Evolutionary conservation across 805 yeast genomes (phyloP).

Genomic region (Kuraishia capsulata): DNA sequence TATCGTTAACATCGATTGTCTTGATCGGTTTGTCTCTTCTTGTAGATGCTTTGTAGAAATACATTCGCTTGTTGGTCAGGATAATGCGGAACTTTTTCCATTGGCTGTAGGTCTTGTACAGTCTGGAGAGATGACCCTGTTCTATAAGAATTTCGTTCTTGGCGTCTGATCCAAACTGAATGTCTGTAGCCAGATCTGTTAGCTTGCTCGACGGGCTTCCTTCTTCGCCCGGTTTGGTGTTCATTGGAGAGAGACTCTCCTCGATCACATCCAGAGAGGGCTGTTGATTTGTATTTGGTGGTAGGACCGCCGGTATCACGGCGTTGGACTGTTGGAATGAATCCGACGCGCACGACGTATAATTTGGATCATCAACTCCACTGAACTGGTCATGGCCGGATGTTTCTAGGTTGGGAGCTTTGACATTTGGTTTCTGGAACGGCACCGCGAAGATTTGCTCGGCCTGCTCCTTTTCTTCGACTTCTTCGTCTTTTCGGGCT

Average conservation of each 20-base stretch:
- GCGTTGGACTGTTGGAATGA: no score
- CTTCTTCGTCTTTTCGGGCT: not conserved
- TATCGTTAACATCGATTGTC: conserved; percentile 22
- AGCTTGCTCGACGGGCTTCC: no score
- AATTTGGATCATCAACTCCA: conserved; percentile 7
- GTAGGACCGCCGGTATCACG: not conserved
- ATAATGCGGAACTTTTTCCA: conserved; percentile 37
- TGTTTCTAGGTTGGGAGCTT: conserved; percentile 2
- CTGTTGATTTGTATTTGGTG: no score
- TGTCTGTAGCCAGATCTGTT: no score
- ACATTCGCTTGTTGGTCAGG: conserved; percentile 29
- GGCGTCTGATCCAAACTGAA: conserved; percentile 4
- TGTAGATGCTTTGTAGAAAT: conserved; percentile 26
- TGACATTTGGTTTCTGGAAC: not conserved
- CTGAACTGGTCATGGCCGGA: conserved; percentile 8
- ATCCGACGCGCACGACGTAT: conserved; percentile 6
- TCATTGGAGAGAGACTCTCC: not conserved
- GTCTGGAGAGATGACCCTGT: conserved; percentile 30
- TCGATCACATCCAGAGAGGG: conserved; percentile 5
- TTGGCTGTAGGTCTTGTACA: conserved; percentile 33
- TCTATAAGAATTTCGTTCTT: conserved; percentile 27
- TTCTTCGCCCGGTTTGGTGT: not conserved
- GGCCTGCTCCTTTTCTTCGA: not conserved
- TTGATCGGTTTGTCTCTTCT: conserved; percentile 16
- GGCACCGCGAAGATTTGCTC: not conserved